Conservation (phyloP, 164 flowering plant genomes). For the Vitis cinerea region DNA sequence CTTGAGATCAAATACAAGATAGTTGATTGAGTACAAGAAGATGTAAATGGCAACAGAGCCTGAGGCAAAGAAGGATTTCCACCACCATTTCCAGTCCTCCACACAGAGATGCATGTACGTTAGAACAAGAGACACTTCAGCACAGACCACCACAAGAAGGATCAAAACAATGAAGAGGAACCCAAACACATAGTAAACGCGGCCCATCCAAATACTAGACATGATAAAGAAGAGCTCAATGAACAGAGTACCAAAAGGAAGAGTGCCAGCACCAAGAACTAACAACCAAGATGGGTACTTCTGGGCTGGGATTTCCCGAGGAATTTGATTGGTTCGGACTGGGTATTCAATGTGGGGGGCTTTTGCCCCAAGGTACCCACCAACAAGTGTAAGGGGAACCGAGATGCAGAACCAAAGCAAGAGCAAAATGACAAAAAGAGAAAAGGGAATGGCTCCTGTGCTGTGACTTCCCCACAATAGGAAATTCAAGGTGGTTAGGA, state of each 20-base stretch:
- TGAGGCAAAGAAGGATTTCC: conserved; percentile 95
- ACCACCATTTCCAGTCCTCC: conserved; percentile 95
- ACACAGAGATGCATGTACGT: conserved; percentile 93
- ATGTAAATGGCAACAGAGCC: conserved; percentile 88
- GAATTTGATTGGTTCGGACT: conserved; percentile 82
- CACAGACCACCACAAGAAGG: conserved; percentile 85
- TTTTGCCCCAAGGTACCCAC: conserved; percentile 74
- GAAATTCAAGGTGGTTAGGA: conserved; percentile 66
- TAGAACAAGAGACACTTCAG: conserved; percentile 79
- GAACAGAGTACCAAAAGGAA: conserved; percentile 86
- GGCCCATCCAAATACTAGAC: conserved; percentile 93
- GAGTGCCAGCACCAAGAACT: conserved; percentile 92
- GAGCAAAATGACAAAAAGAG: conserved; percentile 57
- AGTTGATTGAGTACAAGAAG: conserved; percentile 77
- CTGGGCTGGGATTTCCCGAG: conserved; percentile 81
- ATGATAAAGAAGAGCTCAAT: conserved; percentile 91
- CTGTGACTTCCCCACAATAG: conserved; percentile 81
- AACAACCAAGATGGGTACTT: conserved; percentile 85
- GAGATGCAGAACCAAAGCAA: conserved; percentile 89
- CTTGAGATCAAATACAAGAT: conserved; percentile 76
- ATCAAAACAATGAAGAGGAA: conserved; percentile 68
- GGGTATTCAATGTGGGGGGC: conserved; percentile 85
- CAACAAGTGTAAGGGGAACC: conserved; percentile 73
- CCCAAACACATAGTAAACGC: conserved; percentile 85
- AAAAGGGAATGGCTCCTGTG: conserved; percentile 86